Percentiles rank a stretch among this genome's conserved stretches.
phyloP scores from a whole-genome alignment of 495 filamentous ascomycete species.

The Sordaria brevicollis region DNA sequence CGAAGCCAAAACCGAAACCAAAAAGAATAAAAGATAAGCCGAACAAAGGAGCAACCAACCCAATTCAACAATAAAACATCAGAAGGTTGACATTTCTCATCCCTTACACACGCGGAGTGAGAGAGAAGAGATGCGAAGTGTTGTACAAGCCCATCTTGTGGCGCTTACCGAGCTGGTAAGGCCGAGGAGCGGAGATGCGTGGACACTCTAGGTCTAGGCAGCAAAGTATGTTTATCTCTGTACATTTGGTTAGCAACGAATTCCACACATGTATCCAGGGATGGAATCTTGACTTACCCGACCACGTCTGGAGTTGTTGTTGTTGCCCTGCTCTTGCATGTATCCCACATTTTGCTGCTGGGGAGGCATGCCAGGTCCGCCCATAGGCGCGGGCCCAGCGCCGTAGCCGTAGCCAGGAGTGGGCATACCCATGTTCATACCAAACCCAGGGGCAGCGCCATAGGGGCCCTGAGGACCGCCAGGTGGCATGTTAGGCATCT shows the following conservation, averaged over 20 bases:
- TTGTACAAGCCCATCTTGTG: background rate
- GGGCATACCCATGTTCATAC: conserved; percentile 35
- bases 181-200: background rate
- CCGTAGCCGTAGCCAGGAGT: conserved; percentile 35
- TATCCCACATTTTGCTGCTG: conserved; percentile 30
- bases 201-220: background rate
- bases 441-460: conserved; percentile 38
- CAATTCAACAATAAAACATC: background rate
- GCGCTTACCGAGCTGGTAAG: background rate
- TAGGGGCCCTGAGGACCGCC: conserved; percentile 21
- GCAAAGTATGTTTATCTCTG: background rate
- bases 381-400: conserved; percentile 10
- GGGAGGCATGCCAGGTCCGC: background rate
- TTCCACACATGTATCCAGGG: background rate
- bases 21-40: background rate
- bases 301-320: conserved; percentile 40
- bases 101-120: background rate
- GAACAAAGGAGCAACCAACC: background rate
- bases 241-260: background rate
- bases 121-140: background rate
- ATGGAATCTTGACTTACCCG: conserved; percentile 32
- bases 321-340: conserved; percentile 31
- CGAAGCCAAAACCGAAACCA: background rate
- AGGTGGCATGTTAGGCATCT: conserved; percentile 14
- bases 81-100: background rate